Base-by-base conservation (phyloP, 2,329 filamentous ascomycete genomes). In the Apiospora aurea region DNA sequence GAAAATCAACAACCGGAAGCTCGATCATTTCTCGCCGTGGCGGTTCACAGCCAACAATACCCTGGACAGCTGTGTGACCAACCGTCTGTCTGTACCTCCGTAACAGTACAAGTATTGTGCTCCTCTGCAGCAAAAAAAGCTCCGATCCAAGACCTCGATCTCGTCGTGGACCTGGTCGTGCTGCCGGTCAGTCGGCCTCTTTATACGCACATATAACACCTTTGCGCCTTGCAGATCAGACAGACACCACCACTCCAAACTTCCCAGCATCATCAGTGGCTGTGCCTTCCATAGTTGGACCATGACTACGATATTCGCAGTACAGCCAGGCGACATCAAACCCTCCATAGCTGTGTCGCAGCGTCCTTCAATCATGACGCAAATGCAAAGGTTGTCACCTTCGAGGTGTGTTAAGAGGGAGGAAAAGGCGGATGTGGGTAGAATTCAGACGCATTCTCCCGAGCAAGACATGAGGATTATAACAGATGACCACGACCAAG, bases 231-330 rank as follows among this genome's bases (percentile, higher is more conserved):
- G 13, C 21, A 7, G 38, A 64, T 29, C 34, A n/a, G 34, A 64
- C 34, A 64, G 57, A 18, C 34, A 64, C 57, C 16, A n/a, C 2
- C 57, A 64, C 3, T 64, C 18, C 10, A 41, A 7, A 41, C 13
- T 11, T 41, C 34, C 34, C 34, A 13, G 34, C 11, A 64, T 26
- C 11, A 41, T 5, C 16, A 8, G 57, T 16, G 69, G 43, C 53
- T 70, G 77, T 74, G 72, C 77, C 78, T 76, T 74, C 71, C 73
- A 71, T 75, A 76, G 74, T 76, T 77, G 75, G 78, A 82, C 76
- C 77, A 86, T 86, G 84, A 82, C 83, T 80, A 84, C 82, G 71
- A 78, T 85, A 74, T 79, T 85, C 72, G 74, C 82, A 74, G 78
- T 82, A 73, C 81, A 82, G 74, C 78, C 80, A 69, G 79, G 78